Base-by-base conservation (phyloP, 768 basidiomycete species). In the Phlegmacium glaucopus region DNA sequence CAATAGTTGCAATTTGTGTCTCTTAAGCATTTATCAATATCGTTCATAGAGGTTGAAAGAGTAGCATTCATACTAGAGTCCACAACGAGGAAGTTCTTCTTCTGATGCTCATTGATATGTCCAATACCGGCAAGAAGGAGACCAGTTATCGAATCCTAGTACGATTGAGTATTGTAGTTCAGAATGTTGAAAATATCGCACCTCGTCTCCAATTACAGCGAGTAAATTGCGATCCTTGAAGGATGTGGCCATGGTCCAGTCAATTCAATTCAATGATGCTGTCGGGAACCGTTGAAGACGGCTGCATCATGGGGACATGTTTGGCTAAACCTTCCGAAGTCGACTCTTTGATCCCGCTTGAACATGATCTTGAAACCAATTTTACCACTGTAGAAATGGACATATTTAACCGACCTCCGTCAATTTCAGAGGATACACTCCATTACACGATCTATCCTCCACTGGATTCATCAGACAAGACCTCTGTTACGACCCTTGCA, bases 131-230 rank as follows among this genome's bases (percentile, higher is more conserved):
- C 96, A 40, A 99, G 78, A 35, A 99, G 78, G 12, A 98, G 78
- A 35, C 96, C 96, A 0, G 96, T 98, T 52, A 98, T 90, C 4
- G 95, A 92, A 72, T 99, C 96, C 95, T 99, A 60, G 22, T 22
- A 5, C 5, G 22, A 22, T 22, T 22, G 22, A 22, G 3, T 22
- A 22, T 22, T 22, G 22, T 22, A 5, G 22, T 22, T 22, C 22
- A 22, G 18, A 37, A 48, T 36, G 16, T 34, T 42, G 26, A 5
- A 22, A 22, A 18, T 27, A 13, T 28, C 72, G 46, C 55, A 94
- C 95, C 75, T 99, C 96, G 66, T 98, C 96, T 34, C 95, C 96
- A 56, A 99, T 98, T 63, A 94, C 92, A 28, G 96, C 95, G 35
- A 99, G 79, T 35, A 98, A 72, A 51, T 78, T 87, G 46, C 95